A percentile compares a stretch with the other conserved stretches of the same genome.
phyloP scores from a whole-genome alignment of 2,329 filamentous ascomycete species.

The Fusarium sp. region DNA sequence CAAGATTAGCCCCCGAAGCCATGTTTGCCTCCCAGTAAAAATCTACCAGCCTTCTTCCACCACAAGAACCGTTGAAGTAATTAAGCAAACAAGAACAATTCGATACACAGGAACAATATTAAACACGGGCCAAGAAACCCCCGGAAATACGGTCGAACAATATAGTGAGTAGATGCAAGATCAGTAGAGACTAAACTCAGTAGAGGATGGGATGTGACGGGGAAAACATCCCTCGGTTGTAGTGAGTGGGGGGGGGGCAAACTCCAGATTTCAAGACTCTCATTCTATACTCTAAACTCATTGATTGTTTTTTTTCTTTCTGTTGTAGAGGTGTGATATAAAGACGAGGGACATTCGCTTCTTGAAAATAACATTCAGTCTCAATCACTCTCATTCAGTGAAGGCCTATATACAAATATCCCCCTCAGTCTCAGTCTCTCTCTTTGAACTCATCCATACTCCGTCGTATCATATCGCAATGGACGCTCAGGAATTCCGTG shows the following conservation, averaged over 20 bases:
- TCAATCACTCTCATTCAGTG: not conserved
- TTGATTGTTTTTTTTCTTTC: not conserved
- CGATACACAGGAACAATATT: constrained; percentile 10
- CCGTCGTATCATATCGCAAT: constrained; percentile 59
- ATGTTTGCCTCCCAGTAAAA: constrained; percentile 14
- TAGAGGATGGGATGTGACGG: not conserved
- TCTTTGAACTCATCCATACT: not conserved
- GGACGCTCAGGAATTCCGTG: constrained; percentile 82
- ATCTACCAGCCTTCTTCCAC: not conserved
- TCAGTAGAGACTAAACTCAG: constrained; percentile 1
- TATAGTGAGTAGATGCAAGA: not conserved
- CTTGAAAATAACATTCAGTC: not conserved
- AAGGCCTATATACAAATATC: not conserved
- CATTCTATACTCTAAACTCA: not conserved
- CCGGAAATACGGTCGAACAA: constrained; percentile 6
- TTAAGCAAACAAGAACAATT: not conserved
- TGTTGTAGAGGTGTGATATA: not conserved
- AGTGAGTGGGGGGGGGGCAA: not conserved
- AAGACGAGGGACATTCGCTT: not conserved
- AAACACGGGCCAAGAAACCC: not conserved
- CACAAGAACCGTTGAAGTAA: not conserved
- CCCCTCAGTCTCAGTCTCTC: not conserved
- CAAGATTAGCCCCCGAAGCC: constrained; percentile 1
- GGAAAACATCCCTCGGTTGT: not conserved
- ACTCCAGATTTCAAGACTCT: not conserved